Evolutionary conservation across 2,329 filamentous ascomycete genomes (phyloP).

Genomic region (Chaetothyriales sp.): DNA sequence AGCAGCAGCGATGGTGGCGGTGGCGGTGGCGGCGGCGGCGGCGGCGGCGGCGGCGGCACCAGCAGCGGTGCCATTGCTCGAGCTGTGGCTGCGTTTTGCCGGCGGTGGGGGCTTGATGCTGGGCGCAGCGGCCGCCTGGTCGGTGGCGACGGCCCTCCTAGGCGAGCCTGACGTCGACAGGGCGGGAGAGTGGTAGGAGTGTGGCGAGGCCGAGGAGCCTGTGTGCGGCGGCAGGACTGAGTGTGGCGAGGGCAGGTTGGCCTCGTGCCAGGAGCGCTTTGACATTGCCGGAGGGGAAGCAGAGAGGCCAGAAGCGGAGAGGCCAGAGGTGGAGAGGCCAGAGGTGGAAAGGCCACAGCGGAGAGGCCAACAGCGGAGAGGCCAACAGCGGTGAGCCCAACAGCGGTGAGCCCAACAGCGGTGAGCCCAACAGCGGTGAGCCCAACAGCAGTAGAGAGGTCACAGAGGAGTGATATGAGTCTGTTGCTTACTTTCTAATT

Average conservation of each 20-base stretch:
- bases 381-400: too few relatives aligned
- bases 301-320: neutral
- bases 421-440: too few relatives aligned
- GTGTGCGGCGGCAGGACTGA: slow-evolving; percentile 3
- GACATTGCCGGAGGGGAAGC: slow-evolving; percentile 6
- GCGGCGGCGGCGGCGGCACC: neutral
- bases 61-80: slow-evolving; percentile 3
- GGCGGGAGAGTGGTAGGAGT: slow-evolving; percentile 10
- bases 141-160: slow-evolving; percentile 13
- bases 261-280: slow-evolving; percentile 19
- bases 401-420: too few relatives aligned
- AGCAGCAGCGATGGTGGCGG: neutral
- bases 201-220: slow-evolving; percentile 8
- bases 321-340: neutral
- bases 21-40: neutral
- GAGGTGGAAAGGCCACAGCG: neutral
- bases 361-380: too few relatives aligned
- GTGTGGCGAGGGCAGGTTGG: slow-evolving; percentile 17
- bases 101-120: slow-evolving; percentile 6
- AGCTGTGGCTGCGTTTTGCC: slow-evolving; percentile 8
- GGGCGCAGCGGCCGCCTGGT: slow-evolving; percentile 6
- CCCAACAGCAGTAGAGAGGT: too few relatives aligned
- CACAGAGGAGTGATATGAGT: too few relatives aligned
- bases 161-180: slow-evolving; percentile 9
- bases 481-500: too few relatives aligned